Evolutionary conservation across 2,329 filamentous ascomycete genomes (phyloP).

Genomic region (Coniella lustricola): DNA sequence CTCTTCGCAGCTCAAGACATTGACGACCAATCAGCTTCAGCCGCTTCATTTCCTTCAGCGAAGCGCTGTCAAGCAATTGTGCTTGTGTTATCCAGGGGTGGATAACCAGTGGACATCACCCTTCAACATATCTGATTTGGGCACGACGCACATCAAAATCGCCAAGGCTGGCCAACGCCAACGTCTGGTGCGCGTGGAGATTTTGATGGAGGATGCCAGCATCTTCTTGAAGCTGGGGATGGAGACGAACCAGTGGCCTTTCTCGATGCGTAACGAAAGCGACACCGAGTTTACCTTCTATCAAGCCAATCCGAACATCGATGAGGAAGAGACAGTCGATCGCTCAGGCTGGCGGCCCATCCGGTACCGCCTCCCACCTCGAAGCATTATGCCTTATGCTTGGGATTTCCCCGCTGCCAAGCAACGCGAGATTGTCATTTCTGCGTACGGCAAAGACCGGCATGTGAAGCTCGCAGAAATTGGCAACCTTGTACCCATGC

Average conservation of each 20-base stretch:
- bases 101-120: constrained; percentile 98
- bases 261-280: constrained; percentile 97
- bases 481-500: constrained; percentile 91
- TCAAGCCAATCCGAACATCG: constrained; percentile 86
- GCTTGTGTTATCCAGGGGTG: constrained; percentile 84
- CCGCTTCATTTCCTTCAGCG: constrained; percentile 88
- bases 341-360: constrained; percentile 87
- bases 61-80: constrained; percentile 77
- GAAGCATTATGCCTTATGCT: constrained; percentile 98
- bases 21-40: constrained; percentile 71
- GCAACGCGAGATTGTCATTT: constrained; percentile 84
- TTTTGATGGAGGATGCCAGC: constrained; percentile 87
- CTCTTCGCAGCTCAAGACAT: constrained; percentile 73
- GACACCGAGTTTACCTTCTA: constrained; percentile 95
- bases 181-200: constrained; percentile 76
- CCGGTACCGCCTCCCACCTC: constrained; percentile 80
- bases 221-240: constrained; percentile 87
- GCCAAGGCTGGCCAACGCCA: constrained; percentile 86
- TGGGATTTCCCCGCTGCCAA: constrained; percentile 99
- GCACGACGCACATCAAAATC: constrained; percentile 87
- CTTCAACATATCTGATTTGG: constrained; percentile 94
- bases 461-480: constrained; percentile 96
- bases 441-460: constrained; percentile 69
- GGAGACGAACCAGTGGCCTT: constrained; percentile 95
- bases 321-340: constrained; percentile 81